phyloP scores from a whole-genome alignment of 1,284 basidiomycete genomes.

The Austroboletus novae-zelandiae region DNA sequence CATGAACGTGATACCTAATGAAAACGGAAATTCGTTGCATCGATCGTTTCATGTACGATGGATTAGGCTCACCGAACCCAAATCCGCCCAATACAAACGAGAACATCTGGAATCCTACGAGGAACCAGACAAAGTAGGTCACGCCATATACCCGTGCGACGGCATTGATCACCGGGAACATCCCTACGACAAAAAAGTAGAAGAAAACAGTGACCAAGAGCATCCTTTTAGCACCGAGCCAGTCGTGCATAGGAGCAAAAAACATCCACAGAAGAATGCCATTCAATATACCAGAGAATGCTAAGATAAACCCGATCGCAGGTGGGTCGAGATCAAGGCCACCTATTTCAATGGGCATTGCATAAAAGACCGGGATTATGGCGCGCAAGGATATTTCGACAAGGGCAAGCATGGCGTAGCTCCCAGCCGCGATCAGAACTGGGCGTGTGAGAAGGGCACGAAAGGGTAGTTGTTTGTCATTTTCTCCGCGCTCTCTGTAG shows the following conservation, averaged over 20 bases:
- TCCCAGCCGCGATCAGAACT: slow-evolving; percentile 40
- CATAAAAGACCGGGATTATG: slow-evolving; percentile 44
- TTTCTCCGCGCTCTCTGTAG: background rate
- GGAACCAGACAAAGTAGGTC: slow-evolving; percentile 28
- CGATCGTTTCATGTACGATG: background rate
- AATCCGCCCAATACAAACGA: slow-evolving; percentile 22
- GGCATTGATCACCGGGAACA: slow-evolving; percentile 43
- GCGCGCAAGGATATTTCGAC: slow-evolving; percentile 40
- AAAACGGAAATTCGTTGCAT: background rate
- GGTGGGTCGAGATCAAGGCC: slow-evolving; percentile 41
- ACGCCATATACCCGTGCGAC: slow-evolving; percentile 28
- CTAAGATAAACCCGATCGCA: slow-evolving; percentile 42
- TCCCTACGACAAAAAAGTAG: slow-evolving; percentile 33
- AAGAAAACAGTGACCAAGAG: slow-evolving; percentile 33
- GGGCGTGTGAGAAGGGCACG: slow-evolving; percentile 34
- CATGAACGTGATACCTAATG: background rate
- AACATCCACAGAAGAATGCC: slow-evolving; percentile 39
- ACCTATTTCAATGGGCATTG: slow-evolving; percentile 41
- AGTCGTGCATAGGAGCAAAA: slow-evolving; percentile 42
- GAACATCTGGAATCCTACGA: slow-evolving; percentile 36
- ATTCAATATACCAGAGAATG: slow-evolving; percentile 36
- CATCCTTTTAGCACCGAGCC: slow-evolving; percentile 38
- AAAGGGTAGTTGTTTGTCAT: slow-evolving; percentile 32
- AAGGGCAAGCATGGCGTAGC: slow-evolving; percentile 41
- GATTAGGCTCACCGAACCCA: background rate